Evolutionary conservation across 306 rosid species (phyloP).

Genomic region (Gastrolobium villosum): DNA sequence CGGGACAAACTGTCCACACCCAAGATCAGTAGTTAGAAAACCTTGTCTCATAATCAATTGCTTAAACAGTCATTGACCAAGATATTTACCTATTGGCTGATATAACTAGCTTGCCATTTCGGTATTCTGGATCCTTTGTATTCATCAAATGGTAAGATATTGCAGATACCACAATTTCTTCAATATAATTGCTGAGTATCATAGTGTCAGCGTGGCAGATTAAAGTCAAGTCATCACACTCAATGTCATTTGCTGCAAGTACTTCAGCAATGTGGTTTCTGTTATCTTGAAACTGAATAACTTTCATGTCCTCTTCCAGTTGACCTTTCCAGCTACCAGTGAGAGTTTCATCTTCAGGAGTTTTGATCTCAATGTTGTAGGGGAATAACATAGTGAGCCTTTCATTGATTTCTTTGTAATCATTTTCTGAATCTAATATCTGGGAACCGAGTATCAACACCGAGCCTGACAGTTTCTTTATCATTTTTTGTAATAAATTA

Average conservation of each 20-base stretch:
- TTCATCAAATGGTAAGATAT: slow-evolving; percentile 77
- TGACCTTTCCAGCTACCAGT: slow-evolving; percentile 71
- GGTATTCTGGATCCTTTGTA: slow-evolving; percentile 75
- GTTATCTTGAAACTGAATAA: slow-evolving; percentile 78
- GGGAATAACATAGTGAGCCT: slow-evolving; percentile 69
- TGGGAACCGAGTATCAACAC: slow-evolving; percentile 85
- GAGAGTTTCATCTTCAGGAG: slow-evolving; percentile 81
- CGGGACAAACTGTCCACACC: slow-evolving; percentile 82
- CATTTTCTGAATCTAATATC: slow-evolving; percentile 59
- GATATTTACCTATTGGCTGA: slow-evolving; percentile 76
- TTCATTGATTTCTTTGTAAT: slow-evolving; percentile 64
- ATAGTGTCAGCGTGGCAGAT: slow-evolving; percentile 75
- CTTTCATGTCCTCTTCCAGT: slow-evolving; percentile 80
- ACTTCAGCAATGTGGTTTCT: slow-evolving; percentile 90
- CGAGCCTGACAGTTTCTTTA: slow-evolving; percentile 82
- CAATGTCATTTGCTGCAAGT: slow-evolving; percentile 88
- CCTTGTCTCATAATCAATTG: background rate
- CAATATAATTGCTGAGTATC: slow-evolving; percentile 70
- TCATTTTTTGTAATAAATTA: slow-evolving; percentile 73
- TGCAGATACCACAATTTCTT: slow-evolving; percentile 87
- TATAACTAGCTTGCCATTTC: slow-evolving; percentile 92
- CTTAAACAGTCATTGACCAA: slow-evolving; percentile 9
- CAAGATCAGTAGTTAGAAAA: slow-evolving; percentile 47
- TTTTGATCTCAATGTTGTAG: slow-evolving; percentile 65
- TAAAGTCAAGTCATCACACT: slow-evolving; percentile 78